Conservation (phyloP, 805 yeast genomes). For the Saccharomycopsis sp. region DNA sequence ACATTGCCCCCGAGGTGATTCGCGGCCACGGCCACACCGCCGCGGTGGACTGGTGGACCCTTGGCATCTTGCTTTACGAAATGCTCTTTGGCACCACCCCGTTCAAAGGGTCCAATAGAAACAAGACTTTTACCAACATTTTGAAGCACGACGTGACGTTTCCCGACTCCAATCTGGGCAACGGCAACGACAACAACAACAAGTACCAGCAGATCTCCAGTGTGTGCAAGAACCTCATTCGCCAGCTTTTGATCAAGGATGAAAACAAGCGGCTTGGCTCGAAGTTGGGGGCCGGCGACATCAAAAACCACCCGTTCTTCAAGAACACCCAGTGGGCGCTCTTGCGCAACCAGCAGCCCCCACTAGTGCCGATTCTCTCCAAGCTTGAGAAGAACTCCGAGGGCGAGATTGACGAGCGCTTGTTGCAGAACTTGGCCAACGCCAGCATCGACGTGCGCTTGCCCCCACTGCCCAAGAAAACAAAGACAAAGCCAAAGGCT, state of each 20-base stretch:
- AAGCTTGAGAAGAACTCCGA: conserved; percentile 25
- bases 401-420: conserved; percentile 4
- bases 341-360: conserved; percentile 86
- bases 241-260: conserved; percentile 78
- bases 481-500: conserved; percentile 1
- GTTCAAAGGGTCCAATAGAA: conserved; percentile 83
- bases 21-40: conserved; percentile 95
- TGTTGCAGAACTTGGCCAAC: conserved; percentile 14
- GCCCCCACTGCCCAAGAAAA: too few species aligned
- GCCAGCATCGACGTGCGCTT: conserved; percentile 5
- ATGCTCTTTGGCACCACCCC: conserved; percentile 97
- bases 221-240: conserved; percentile 68
- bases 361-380: conserved; percentile 80
- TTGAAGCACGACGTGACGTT: conserved; percentile 77
- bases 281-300: conserved; percentile 89
- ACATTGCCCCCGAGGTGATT: conserved; percentile 97
- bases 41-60: conserved; percentile 99
- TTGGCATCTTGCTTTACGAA: conserved; percentile 87
- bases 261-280: conserved; percentile 86
- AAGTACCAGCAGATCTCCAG: conserved; percentile 50
- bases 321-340: conserved; percentile 93
- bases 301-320: conserved; percentile 85
- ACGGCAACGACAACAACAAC: conserved; percentile 20
- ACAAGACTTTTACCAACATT: conserved; percentile 81
- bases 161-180: conserved; percentile 40